Base-by-base conservation (phyloP, 2,329 filamentous ascomycete genomes). In the Pseudogymnoascus sp. region DNA sequence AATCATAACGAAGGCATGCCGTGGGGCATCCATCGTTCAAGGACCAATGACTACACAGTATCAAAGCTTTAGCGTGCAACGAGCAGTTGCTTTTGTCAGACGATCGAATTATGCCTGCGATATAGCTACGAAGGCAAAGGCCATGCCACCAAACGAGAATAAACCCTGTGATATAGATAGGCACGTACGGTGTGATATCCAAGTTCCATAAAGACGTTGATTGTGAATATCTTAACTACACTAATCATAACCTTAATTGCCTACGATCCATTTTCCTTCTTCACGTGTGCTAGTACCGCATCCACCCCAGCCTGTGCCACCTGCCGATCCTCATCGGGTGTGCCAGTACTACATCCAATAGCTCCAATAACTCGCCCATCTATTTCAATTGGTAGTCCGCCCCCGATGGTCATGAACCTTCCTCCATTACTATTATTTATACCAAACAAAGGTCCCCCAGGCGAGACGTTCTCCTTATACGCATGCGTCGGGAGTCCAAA, bases 271-370 rank as follows among this genome's bases (percentile, higher is more conserved):
- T 39, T 39, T 39, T 15, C 37, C n/a, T 39, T 39, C 37, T 39
- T 39, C 37, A 39, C 37, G 37, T 39, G n/a, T 39, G 37, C 37
- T 7, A 39, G 37, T 39, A 82, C 69, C 31, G 79, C 81, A 64
- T 81, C 78, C 13, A 81, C 77, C 1, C 80, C 81, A 3, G 75
- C 78, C 67, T 72, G 74, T 59, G 80, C 79, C 66, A 81, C 78
- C 68, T 81, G 77, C 61, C 78, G 75, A 71, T 84, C 81, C 69
- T 84, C 79, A 60, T 73, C 74, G 58, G 81, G 81, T 60, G 78
- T 80, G 21, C 81, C 81, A 9, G 80, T 82, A 66, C 77, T 80
- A 62, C 80, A 81, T 0, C 81, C 81, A 62, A 84, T 75, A 2
- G 79, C 81, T 0, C 81, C 81, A 1, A 83, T 74, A 4, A 82